Conservation (phyloP, 768 basidiomycete species). For the Suillus clintonianus region DNA sequence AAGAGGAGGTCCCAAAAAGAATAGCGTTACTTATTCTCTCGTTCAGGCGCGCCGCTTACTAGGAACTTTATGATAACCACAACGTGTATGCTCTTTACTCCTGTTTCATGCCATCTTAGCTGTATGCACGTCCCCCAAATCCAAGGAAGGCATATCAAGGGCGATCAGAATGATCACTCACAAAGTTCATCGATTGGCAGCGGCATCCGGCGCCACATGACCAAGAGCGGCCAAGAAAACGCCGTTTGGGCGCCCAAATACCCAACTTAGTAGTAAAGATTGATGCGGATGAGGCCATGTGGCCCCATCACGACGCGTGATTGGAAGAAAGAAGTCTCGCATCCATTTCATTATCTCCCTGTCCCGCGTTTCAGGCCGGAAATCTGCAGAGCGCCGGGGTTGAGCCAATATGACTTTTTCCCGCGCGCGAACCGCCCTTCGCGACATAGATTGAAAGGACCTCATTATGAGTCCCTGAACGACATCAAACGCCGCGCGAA, state of each 20-base stretch:
- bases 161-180: neutral
- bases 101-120: neutral
- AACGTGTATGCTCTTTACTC: neutral
- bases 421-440: conserved; percentile 6
- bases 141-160: conserved; percentile 1
- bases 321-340: neutral
- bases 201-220: neutral
- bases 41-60: neutral
- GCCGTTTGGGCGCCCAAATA: neutral
- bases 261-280: neutral
- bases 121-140: neutral
- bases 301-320: neutral
- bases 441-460: neutral
- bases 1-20: neutral
- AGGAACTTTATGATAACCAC: neutral
- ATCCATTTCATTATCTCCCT: neutral
- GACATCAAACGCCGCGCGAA: neutral
- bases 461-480: neutral
- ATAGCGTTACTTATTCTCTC: neutral
- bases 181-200: neutral
- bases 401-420: neutral
- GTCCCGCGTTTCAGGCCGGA: neutral
- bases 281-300: neutral
- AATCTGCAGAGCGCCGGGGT: neutral
- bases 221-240: neutral